These are phyloP conservation scores for Inonotus obliquus DNA, from an alignment of 1,284 basidiomycete species.

Conservation along the genomic window DNA sequence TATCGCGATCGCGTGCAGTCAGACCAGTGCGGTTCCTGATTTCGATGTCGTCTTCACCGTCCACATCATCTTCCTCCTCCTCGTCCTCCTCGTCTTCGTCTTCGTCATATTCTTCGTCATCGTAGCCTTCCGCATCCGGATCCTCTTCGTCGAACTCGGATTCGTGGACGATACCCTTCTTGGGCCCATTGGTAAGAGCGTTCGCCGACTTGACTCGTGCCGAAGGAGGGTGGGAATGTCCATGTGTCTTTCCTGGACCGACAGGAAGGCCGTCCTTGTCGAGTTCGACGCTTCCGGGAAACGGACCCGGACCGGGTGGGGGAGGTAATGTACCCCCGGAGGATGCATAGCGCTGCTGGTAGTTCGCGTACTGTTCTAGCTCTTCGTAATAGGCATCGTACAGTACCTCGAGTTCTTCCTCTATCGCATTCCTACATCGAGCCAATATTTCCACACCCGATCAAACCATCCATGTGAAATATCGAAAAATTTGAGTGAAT, in stretches of 20 bases:
- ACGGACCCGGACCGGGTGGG: slow-evolving; percentile 94
- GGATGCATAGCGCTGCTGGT: slow-evolving; percentile 90
- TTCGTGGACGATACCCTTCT: slow-evolving; percentile 41
- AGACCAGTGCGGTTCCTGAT: slow-evolving; percentile 33
- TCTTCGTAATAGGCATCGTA: slow-evolving; percentile 99
- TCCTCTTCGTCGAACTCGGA: slow-evolving; percentile 65
- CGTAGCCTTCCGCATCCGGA: slow-evolving; percentile 52
- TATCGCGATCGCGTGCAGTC: slow-evolving; percentile 31
- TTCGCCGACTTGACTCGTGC: slow-evolving; percentile 28
- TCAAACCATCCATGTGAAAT: slow-evolving; percentile 3
- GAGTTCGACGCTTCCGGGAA: slow-evolving; percentile 95
- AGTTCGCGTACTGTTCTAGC: slow-evolving; percentile 96
- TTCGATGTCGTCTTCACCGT: slow-evolving; percentile 55
- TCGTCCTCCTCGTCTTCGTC: slow-evolving; percentile 63
- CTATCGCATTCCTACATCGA: slow-evolving; percentile 81
- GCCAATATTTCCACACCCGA: slow-evolving; percentile 16
- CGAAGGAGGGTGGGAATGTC: slow-evolving; percentile 32
- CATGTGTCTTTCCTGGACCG: slow-evolving; percentile 42
- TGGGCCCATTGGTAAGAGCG: slow-evolving; percentile 43
- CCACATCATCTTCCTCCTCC: slow-evolving; percentile 61
- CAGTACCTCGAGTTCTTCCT: slow-evolving; percentile 97
- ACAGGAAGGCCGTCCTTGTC: slow-evolving; percentile 88
- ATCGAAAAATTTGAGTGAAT: slow-evolving; percentile 9
- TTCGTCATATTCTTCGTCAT: slow-evolving; percentile 56
- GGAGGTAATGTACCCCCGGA: slow-evolving; percentile 84